Evolutionary conservation across 1,284 basidiomycete genomes (phyloP).

Genomic region (Xanthoconium separans): DNA sequence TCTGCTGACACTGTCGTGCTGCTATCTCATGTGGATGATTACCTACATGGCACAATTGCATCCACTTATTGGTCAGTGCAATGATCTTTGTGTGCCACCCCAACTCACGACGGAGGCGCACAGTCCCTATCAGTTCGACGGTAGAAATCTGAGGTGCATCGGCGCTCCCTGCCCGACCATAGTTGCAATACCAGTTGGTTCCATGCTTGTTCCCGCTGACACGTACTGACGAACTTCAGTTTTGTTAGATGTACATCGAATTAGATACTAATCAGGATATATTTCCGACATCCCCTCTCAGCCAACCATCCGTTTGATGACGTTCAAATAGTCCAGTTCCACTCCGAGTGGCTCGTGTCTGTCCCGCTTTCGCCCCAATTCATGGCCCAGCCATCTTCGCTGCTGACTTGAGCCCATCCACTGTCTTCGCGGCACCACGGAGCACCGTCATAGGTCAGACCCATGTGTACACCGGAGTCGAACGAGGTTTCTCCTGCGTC

Average conservation of each 20-base stretch:
- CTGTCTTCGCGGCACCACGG: slow-evolving; percentile 7
- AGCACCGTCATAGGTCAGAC: slow-evolving; percentile 4
- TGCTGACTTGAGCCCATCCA: slow-evolving; percentile 18
- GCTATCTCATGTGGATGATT: slow-evolving; percentile 94
- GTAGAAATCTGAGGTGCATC: slow-evolving; percentile 17
- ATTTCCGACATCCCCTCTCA: slow-evolving; percentile 8
- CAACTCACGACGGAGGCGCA: slow-evolving; percentile 7
- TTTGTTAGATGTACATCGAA: slow-evolving; percentile 24
- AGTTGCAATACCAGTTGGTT: slow-evolving; percentile 26
- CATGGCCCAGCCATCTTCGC: slow-evolving; percentile 9
- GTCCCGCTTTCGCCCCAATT: neutral
- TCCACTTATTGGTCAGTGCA: slow-evolving; percentile 75
- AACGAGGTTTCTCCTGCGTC: slow-evolving; percentile 21
- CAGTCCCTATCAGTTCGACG: slow-evolving; percentile 21
- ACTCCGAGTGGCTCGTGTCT: neutral
- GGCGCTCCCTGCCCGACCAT: neutral
- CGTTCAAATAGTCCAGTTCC: neutral
- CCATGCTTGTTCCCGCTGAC: neutral
- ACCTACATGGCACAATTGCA: slow-evolving; percentile 91
- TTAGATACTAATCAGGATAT: slow-evolving; percentile 25
- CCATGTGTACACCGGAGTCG: slow-evolving; percentile 29
- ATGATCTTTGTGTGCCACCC: too few species aligned
- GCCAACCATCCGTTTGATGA: neutral
- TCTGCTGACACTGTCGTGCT: slow-evolving; percentile 74
- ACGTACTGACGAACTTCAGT: slow-evolving; percentile 4